Conservation (phyloP, 2,329 filamentous ascomycete species). For the Domatiomyces catenatus region DNA sequence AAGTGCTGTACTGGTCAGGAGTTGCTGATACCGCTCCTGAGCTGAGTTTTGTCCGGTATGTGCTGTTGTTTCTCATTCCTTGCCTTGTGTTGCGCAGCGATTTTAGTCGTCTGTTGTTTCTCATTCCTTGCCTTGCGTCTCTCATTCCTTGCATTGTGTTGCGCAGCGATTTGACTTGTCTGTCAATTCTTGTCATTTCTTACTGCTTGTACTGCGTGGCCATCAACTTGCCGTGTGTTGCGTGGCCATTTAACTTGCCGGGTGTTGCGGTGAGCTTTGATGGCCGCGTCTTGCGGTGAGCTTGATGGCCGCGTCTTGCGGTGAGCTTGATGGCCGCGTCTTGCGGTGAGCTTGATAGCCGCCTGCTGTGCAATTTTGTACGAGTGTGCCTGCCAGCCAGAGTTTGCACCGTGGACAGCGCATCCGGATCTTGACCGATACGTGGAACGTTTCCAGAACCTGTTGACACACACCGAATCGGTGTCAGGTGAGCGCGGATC, state of each 20-base stretch:
- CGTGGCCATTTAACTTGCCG: background rate
- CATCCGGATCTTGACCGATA: background rate
- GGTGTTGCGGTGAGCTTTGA: background rate
- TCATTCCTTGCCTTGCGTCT: too few species aligned
- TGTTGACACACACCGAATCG: background rate
- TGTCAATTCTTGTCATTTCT: too few species aligned
- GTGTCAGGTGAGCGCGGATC: background rate
- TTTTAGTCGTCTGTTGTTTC: too few species aligned
- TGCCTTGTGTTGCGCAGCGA: background rate
- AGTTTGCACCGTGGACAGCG: background rate
- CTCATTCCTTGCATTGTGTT: too few species aligned
- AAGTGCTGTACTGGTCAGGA: conserved; percentile 43
- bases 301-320: background rate
- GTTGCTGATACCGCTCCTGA: conserved; percentile 47
- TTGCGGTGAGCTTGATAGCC: background rate
- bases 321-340: background rate
- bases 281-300: background rate
- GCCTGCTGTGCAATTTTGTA: background rate
- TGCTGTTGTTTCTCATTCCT: conserved; percentile 8
- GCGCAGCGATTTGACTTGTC: too few species aligned
- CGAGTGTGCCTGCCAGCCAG: background rate
- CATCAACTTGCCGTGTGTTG: conserved; percentile 1
- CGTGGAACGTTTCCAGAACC: background rate
- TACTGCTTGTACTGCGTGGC: too few species aligned
- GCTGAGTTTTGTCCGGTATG: conserved; percentile 59